Evolutionary conservation across 2,329 filamentous ascomycete species (phyloP), one percentile per base, ranked within the genome.

Genomic region (Colletotrichum agaves): DNA sequence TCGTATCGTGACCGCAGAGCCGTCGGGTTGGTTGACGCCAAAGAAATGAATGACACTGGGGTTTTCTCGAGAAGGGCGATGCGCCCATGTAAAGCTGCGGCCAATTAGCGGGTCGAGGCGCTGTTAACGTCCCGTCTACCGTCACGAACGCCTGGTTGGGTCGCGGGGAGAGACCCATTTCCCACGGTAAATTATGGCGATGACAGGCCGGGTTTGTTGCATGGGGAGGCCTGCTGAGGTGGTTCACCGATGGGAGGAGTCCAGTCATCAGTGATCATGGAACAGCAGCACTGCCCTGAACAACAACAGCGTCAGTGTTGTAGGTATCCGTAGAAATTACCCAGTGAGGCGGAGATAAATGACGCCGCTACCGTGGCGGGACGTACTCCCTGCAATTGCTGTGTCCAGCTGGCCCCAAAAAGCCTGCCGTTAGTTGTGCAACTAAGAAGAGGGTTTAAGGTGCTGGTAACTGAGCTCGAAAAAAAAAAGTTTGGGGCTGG

Each of bases 31-130:
- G 46, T 59, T 7, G 33, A 46, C 46, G 33, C 33, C 33, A 35
- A 35, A 10, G 33, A 23, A 3, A 23, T 3, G 21, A 23, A 35
- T 35, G 33, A 13, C 33, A 37, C 33, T 7, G 27, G 47, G 52
- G 53, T 4, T 27, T 27, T 27, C 23, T 44, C 19, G 43, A 37
- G 37, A 50, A 58, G 21, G 44, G 50, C 60, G 60, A 58, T 50
- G 55, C 64, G 53, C 19, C 53, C 19, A 47, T 13, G 43, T 33
- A 61, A 23, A 17, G 65, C 65, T 68, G 65, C 65, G 65, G 65
- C 61, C 61, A 59, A 59, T 64, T 65, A 60, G 65, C 65, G 65
- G 65, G 65, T 64, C 65, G 61, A 49, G 65, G 61, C 61, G 41
- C 61, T 68, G 61, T 55, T 68, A 6, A 27, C 23, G 23, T 33